These are phyloP conservation scores for Rhynchospora pubera DNA, from an alignment of 176 grass and related monocot genomes.

Conservation along the genomic window DNA sequence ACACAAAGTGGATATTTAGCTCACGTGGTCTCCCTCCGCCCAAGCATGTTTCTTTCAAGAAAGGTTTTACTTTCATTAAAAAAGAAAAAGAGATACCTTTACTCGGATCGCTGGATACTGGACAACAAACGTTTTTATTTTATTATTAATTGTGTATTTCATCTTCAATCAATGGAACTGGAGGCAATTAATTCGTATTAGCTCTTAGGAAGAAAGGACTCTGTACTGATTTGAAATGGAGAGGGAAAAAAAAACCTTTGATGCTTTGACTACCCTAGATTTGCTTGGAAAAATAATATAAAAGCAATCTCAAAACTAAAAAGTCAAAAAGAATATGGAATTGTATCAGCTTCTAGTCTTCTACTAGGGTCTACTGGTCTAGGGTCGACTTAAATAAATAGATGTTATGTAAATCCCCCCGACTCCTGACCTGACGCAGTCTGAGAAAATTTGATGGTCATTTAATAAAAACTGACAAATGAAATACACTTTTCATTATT, in stretches of 20 bases:
- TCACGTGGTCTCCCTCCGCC: not conserved
- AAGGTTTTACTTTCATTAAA: no score
- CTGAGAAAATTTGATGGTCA: not conserved
- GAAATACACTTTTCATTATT: not conserved
- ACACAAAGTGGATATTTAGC: not conserved
- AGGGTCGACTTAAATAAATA: not conserved
- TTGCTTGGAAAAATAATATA: not conserved
- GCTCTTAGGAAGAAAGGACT: not conserved
- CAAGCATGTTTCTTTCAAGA: not conserved
- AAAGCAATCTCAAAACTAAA: not conserved
- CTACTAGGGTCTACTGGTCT: no score
- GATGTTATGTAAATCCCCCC: not conserved
- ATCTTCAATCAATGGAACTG: not conserved
- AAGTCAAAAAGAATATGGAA: not conserved
- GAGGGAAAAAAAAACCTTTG: no score
- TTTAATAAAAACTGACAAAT: not conserved
- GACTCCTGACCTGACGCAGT: not conserved
- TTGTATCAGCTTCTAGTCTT: not conserved
- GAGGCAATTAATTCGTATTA: not conserved
- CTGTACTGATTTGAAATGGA: not conserved
- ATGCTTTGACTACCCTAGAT: not conserved
- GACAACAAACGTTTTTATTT: not conserved
- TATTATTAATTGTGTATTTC: not conserved
- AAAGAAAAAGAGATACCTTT: not conserved
- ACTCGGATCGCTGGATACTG: not conserved